Conservation (phyloP, 78 protist species). For the Dictyostelium capitatum region DNA sequence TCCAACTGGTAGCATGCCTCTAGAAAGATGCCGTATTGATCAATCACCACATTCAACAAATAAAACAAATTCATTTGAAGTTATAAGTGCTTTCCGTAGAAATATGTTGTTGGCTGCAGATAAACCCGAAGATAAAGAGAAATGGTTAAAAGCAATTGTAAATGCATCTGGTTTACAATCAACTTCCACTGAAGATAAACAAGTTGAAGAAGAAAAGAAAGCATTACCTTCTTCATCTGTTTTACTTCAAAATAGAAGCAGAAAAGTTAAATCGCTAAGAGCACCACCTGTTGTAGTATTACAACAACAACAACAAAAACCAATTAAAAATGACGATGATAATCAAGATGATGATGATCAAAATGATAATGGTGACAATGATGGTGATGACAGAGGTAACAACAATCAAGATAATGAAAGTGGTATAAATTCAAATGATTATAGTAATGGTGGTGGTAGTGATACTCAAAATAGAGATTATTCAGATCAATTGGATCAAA, state of each 20-base stretch:
- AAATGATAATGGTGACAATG: neutral
- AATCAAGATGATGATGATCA: neutral
- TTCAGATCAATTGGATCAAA: slow-evolving; percentile 1
- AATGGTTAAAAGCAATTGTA: slow-evolving; percentile 39
- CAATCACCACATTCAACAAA: slow-evolving; percentile 10
- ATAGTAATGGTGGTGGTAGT: neutral
- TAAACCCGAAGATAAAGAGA: slow-evolving; percentile 11
- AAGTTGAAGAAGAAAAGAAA: slow-evolving; percentile 11
- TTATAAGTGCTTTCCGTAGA: slow-evolving; percentile 48
- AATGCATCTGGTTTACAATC: slow-evolving; percentile 21
- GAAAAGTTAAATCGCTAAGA: slow-evolving; percentile 32
- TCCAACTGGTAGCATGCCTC: slow-evolving; percentile 62
- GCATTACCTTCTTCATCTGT: slow-evolving; percentile 39
- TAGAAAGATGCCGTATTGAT: slow-evolving; percentile 37
- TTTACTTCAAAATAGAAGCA: slow-evolving; percentile 1
- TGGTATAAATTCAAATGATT: neutral
- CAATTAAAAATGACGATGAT: neutral
- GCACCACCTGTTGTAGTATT: slow-evolving; percentile 20
- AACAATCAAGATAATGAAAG: neutral
- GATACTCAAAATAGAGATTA: neutral
- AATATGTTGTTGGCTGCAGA: slow-evolving; percentile 39
- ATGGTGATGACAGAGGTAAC: neutral
- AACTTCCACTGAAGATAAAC: neutral
- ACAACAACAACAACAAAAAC: neutral
- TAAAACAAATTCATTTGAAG: slow-evolving; percentile 40